Percentiles rank a stretch among this genome's conserved stretches.
phyloP scores from a whole-genome alignment of 495 filamentous ascomycete species.

The Penicillium coprophilum region DNA sequence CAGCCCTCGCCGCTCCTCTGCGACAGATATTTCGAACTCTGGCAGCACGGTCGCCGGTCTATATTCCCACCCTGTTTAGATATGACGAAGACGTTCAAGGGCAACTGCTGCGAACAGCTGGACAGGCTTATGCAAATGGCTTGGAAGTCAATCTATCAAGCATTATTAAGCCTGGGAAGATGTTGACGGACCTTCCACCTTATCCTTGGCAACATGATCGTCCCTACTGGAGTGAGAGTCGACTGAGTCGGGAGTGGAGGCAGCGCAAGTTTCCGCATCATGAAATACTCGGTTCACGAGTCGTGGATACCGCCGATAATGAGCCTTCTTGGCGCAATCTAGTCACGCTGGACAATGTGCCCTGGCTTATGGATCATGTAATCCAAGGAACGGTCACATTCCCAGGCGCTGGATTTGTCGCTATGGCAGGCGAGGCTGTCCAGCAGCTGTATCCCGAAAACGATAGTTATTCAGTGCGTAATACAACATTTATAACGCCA shows the following conservation, averaged over 20 bases:
- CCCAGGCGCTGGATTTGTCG: conserved; percentile 49
- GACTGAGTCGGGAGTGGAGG: conserved; percentile 46
- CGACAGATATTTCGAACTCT: conserved; percentile 37
- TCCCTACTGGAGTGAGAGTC: conserved; percentile 48
- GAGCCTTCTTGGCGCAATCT: conserved; percentile 55
- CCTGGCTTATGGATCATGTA: conserved; percentile 51
- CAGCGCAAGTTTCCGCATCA: conserved; percentile 45
- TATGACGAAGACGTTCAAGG: conserved; percentile 14
- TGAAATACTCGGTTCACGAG: conserved; percentile 45
- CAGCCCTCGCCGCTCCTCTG: conserved; percentile 58
- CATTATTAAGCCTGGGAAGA: conserved; percentile 30
- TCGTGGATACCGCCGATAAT: conserved; percentile 37
- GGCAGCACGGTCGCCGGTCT: conserved; percentile 17
- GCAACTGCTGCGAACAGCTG: conserved; percentile 28
- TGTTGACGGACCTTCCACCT: conserved; percentile 42
- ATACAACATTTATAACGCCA: conserved; percentile 27
- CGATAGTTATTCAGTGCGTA: conserved; percentile 22
- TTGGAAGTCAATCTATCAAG: conserved; percentile 19
- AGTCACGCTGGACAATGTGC: conserved; percentile 40
- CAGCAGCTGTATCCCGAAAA: conserved; percentile 26
- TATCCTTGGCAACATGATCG: conserved; percentile 53
- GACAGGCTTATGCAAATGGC: conserved; percentile 27
- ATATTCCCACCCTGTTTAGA: conserved; percentile 35
- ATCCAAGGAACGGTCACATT: conserved; percentile 42
- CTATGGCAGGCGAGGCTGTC: conserved; percentile 48